phyloP scores from a whole-genome alignment of 2,329 filamentous ascomycete genomes.

The Neofusicoccum ribis region DNA sequence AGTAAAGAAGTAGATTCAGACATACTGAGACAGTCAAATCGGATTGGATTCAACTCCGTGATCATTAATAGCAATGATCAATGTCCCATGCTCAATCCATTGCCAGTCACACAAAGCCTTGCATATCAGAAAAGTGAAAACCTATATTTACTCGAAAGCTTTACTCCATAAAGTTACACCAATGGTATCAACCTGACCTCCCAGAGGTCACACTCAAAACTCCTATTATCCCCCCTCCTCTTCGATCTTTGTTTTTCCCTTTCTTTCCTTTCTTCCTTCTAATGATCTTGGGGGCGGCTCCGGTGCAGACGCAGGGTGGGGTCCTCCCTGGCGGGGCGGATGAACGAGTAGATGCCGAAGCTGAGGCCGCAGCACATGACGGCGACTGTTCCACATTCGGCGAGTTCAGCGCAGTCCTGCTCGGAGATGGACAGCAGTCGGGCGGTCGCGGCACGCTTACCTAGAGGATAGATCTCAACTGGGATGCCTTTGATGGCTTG shows the following conservation, averaged over 20 bases:
- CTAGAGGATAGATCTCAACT: slow-evolving; percentile 17
- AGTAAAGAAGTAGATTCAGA: no score
- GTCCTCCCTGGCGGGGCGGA: slow-evolving; percentile 1
- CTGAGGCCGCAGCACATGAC: slow-evolving; percentile 1
- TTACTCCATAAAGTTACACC: no score
- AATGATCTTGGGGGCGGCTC: not conserved
- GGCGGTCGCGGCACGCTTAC: not conserved
- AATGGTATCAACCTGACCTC: no score
- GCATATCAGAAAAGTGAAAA: no score
- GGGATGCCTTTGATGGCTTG: slow-evolving; percentile 6
- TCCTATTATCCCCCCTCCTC: no score
- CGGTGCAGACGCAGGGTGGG: slow-evolving; percentile 10
- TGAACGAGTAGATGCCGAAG: slow-evolving; percentile 19
- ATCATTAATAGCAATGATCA: no score
- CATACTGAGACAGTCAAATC: no score
- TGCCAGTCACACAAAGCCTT: no score
- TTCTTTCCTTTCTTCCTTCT: not conserved
- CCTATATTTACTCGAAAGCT: no score
- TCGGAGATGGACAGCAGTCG: not conserved
- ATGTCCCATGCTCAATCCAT: no score
- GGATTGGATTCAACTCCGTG: no score
- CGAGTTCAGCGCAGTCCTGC: not conserved
- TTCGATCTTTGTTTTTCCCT: not conserved
- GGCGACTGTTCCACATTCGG: slow-evolving; percentile 13
- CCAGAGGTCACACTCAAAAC: no score